Evolutionary conservation across 1,139 yeast genomes (phyloP).

Genomic region (Debaryomycetaceae sp.): DNA sequence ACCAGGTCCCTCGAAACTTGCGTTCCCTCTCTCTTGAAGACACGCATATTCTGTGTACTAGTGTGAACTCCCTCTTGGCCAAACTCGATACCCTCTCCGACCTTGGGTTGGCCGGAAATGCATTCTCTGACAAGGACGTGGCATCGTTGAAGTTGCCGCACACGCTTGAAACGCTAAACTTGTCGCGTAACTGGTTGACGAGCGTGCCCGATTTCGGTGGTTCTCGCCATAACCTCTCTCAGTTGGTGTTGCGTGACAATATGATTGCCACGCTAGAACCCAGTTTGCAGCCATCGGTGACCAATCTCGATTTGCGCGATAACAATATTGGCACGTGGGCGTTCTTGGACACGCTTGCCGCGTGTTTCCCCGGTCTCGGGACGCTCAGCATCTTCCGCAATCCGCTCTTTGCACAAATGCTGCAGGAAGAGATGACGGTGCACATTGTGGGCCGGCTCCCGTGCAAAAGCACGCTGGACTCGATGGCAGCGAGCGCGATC

Average conservation of each 20-base stretch:
- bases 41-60: constrained; percentile 2
- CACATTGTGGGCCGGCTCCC: constrained; percentile 41
- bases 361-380: constrained; percentile 25
- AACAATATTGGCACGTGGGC: constrained; percentile 39
- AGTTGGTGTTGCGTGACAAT: constrained; percentile 9
- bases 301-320: constrained; percentile 33
- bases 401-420: constrained; percentile 30
- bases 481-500: constrained; percentile 9
- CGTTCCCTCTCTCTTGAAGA: constrained; percentile 8
- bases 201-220: constrained; percentile 5
- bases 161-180: constrained; percentile 21
- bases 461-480: constrained; percentile 8
- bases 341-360: constrained; percentile 29
- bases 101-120: constrained; percentile 41
- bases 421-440: constrained; percentile 25
- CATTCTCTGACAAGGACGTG: constrained; percentile 16
- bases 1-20: background rate
- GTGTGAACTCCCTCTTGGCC: constrained; percentile 11
- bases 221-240: background rate
- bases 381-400: constrained; percentile 42
- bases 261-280: constrained; percentile 5
- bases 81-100: constrained; percentile 33
- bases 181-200: constrained; percentile 33
- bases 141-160: constrained; percentile 2
- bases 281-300: constrained; percentile 1